Percentiles rank a stretch among this genome's conserved stretches.
phyloP scores from a whole-genome alignment of 495 filamentous ascomycete species.

The Aspergillus sparsus region DNA sequence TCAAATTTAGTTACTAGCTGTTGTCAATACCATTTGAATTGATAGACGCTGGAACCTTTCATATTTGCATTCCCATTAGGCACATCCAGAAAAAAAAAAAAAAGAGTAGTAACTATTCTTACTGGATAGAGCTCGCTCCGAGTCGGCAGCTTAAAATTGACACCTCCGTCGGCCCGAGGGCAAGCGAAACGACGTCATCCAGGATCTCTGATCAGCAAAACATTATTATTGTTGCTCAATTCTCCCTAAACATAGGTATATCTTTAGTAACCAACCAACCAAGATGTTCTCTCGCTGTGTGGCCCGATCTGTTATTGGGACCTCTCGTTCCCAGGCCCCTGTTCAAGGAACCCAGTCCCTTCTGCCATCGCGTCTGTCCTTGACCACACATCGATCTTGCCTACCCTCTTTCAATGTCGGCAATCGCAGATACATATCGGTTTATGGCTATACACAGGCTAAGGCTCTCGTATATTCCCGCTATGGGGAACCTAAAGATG shows the following conservation, averaged over 20 bases:
- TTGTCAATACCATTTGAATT: too few species aligned
- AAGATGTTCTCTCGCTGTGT: slow-evolving; percentile 40
- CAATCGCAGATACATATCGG: slow-evolving; percentile 54
- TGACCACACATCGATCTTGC: slow-evolving; percentile 32
- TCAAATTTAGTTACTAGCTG: too few species aligned
- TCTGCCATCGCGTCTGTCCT: slow-evolving; percentile 16
- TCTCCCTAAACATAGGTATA: neutral
- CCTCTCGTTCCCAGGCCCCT: slow-evolving; percentile 14
- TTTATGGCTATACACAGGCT: slow-evolving; percentile 96
- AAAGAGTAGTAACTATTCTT: too few species aligned
- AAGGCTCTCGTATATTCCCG: slow-evolving; percentile 84
- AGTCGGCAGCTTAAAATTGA: neutral
- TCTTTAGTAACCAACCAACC: neutral
- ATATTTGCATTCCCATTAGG: too few species aligned
- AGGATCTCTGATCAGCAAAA: slow-evolving; percentile 5
- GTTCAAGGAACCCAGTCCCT: slow-evolving; percentile 11
- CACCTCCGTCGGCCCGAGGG: slow-evolving; percentile 30
- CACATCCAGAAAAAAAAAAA: too few species aligned
- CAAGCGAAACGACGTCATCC: slow-evolving; percentile 28
- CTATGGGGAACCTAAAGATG: slow-evolving; percentile 83
- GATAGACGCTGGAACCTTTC: too few species aligned
- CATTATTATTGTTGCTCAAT: too few species aligned
- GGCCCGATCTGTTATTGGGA: slow-evolving; percentile 27
- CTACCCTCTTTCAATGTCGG: slow-evolving; percentile 18
- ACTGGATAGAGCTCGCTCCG: too few species aligned